Base-by-base conservation (phyloP, 192 early-diverging fungal genomes). In the Coemansia sp. region DNA sequence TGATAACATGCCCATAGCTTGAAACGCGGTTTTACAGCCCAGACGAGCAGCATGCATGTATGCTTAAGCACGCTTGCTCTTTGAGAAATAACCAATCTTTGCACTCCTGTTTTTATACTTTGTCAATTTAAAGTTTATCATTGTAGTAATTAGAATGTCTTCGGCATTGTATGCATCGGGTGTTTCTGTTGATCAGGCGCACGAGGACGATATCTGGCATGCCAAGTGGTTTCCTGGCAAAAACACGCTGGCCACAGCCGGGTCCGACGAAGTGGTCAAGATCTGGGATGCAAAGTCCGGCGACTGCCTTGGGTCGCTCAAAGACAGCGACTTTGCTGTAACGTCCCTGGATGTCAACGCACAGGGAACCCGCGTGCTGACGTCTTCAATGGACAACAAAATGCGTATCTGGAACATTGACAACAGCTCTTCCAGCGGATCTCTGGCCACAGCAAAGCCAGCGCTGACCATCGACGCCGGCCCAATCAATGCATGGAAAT, bases 301-400 rank as follows among this genome's bases (percentile, higher is more conserved):
- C 34, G 76, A 83, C 38, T 70, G 72, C 51, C 60, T 56, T 22
- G 59, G 45, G 0, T 18, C 39, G 56, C 62, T 83, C 3, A 72
- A 72, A 58, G 73, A 67, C 52, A 60, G 76, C 62, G 68, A 79
- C 64, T 72, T 72, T 51, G 81, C 81, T 2, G 73, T 83, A 8
- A 83, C 81, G 8, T 83, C 81, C 15, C 70, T 83, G 0, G 81
- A 83, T 18, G 59, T 78, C 12, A 70, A 79, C 66, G 59, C 66
- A 9, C 73, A 75, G 35, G 81, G 81, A 2, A 73, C 69, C 11
- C 73, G 69, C 33, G 64, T 61, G 17, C 64, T 83, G 66, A 78
- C 81, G n/a, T 72, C 81, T 32, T 79, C 75, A 6, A 83, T 83
- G 81, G 81, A 83, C 73, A 74, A 75, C 67, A 78, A 69, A 37